phyloP scores from a whole-genome alignment of 257 asterid genomes.

The Scutellaria galericulata region DNA sequence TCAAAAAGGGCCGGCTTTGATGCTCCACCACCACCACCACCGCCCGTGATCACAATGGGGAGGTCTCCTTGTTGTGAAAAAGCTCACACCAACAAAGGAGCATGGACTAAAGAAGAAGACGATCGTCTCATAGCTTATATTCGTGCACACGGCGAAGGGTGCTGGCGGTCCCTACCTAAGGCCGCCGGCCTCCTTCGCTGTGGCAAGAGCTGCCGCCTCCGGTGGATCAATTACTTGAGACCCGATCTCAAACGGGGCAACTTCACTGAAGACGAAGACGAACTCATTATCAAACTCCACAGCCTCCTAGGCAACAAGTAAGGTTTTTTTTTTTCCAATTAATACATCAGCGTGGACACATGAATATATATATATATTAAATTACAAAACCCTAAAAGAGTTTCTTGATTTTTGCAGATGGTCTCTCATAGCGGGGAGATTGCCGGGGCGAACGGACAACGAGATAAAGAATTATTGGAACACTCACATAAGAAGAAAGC shows the following conservation, averaged over 20 bases:
- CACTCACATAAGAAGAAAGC: constrained; percentile 84
- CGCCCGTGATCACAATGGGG: constrained; percentile 54
- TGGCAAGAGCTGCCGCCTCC: constrained; percentile 91
- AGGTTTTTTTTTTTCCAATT: constrained; percentile 12
- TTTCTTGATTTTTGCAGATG: constrained; percentile 15
- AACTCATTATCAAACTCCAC: constrained; percentile 88
- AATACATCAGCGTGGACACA: too few relatives aligned
- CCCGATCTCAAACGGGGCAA: constrained; percentile 96
- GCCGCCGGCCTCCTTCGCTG: constrained; percentile 97
- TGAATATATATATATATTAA: too few relatives aligned
- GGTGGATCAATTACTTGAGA: constrained; percentile 90
- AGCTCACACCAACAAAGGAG: constrained; percentile 96
- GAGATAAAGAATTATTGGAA: constrained; percentile 96
- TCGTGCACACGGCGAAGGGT: constrained; percentile 87
- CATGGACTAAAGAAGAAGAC: constrained; percentile 97
- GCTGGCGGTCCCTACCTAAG: constrained; percentile 95
- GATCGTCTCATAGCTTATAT: constrained; percentile 79
- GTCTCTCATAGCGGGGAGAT: constrained; percentile 92
- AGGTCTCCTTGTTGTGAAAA: constrained; percentile 98
- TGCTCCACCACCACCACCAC: constrained; percentile 44
- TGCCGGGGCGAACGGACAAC: constrained; percentile 92
- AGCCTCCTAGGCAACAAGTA: constrained; percentile 94
- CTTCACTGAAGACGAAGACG: constrained; percentile 84
- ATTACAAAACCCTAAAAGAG: too few relatives aligned
- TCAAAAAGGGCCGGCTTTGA: constrained; percentile 48